Percentiles rank a stretch among this genome's conserved stretches.
Conservation (phyloP, 192 early-diverging fungal species). For the Coemansia sp. region DNA sequence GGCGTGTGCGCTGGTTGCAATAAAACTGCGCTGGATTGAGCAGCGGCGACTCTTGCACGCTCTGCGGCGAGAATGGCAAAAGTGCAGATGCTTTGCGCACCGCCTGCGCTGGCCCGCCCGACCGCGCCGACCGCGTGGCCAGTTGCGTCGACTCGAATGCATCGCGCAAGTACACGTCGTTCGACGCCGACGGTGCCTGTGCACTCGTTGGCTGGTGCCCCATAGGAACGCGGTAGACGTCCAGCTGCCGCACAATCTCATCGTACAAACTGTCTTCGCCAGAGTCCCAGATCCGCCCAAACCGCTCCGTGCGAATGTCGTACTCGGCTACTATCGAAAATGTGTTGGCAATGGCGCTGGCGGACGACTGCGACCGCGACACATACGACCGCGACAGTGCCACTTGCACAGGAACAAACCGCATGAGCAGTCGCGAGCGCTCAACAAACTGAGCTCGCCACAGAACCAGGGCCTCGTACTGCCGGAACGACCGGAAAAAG, state of each 20-base stretch:
- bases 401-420: slow-evolving; percentile 50
- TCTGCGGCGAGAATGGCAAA: slow-evolving; percentile 47
- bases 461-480: slow-evolving; percentile 49
- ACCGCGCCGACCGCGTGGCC: slow-evolving; percentile 35
- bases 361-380: slow-evolving; percentile 19
- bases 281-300: slow-evolving; percentile 45
- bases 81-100: slow-evolving; percentile 41
- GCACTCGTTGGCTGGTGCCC: slow-evolving; percentile 8
- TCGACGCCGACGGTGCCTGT: slow-evolving; percentile 32
- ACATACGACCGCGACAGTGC: slow-evolving; percentile 41
- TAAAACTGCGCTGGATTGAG: slow-evolving; percentile 40
- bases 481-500: slow-evolving; percentile 48
- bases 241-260: slow-evolving; percentile 27
- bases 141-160: slow-evolving; percentile 36
- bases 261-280: slow-evolving; percentile 8
- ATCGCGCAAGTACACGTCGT: slow-evolving; percentile 48
- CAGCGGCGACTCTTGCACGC: slow-evolving; percentile 41
- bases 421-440: slow-evolving; percentile 26
- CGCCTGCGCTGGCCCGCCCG: slow-evolving; percentile 48
- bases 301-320: slow-evolving; percentile 25
- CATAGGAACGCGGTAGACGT: slow-evolving; percentile 46
- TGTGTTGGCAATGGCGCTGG: slow-evolving; percentile 32
- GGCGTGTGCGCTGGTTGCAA: slow-evolving; percentile 48
- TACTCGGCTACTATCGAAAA: slow-evolving; percentile 49
- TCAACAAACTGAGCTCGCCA: slow-evolving; percentile 53